phyloP scores from a whole-genome alignment of 345 rosid species.

The Populus pruinosa region DNA sequence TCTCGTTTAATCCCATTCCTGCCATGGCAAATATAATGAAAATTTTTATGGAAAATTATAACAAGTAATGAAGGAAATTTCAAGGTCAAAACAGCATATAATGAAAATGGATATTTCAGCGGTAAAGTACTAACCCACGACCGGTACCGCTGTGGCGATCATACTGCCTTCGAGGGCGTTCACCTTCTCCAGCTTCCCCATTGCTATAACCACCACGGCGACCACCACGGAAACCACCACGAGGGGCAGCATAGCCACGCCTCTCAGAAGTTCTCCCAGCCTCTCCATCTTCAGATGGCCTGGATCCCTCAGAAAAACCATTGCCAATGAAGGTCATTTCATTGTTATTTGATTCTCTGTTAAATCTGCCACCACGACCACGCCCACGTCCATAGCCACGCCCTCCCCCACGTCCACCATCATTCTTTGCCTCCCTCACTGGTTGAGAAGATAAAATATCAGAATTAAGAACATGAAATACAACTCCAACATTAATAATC shows the following conservation, averaged over 20 bases:
- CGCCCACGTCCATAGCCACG: conserved; percentile 50
- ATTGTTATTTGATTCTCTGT: conserved; percentile 50
- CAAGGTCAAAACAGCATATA: background rate
- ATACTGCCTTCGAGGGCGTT: conserved; percentile 54
- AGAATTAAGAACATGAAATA: background rate
- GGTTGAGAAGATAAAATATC: conserved; percentile 8
- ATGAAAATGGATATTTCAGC: background rate
- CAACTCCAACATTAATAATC: background rate
- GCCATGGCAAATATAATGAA: conserved; percentile 8
- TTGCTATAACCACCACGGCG: conserved; percentile 70
- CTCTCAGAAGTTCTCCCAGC: conserved; percentile 51
- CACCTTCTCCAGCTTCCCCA: conserved; percentile 68
- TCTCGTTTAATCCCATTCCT: conserved; percentile 82
- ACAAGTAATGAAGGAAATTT: background rate
- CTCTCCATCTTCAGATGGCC: conserved; percentile 67
- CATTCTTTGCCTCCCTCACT: conserved; percentile 80
- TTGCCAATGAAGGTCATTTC: conserved; percentile 40
- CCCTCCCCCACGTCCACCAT: conserved; percentile 59
- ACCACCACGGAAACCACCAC: conserved; percentile 67
- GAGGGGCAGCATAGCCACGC: conserved; percentile 52
- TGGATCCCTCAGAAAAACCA: conserved; percentile 56
- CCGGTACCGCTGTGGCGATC: conserved; percentile 97
- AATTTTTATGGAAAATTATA: background rate
- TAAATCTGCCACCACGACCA: conserved; percentile 53
- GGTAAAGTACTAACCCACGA: conserved; percentile 60